phyloP scores from a whole-genome alignment of 768 basidiomycete genomes.

The Floccularia luteovirens region DNA sequence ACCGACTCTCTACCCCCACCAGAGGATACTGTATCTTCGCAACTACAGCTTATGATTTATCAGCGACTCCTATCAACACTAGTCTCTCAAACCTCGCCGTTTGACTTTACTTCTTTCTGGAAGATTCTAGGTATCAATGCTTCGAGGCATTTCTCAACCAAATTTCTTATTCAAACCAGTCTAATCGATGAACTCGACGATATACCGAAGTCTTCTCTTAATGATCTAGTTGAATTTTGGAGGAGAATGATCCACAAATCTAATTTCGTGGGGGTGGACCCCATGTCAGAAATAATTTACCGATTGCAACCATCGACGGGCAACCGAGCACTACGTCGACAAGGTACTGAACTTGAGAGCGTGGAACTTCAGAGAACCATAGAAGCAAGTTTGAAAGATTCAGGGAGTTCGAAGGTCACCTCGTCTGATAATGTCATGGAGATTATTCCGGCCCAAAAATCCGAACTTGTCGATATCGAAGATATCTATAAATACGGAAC shows the following conservation, averaged over 20 bases:
- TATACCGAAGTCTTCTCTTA: constrained; percentile 22
- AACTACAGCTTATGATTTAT: constrained; percentile 76
- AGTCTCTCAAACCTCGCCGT: constrained; percentile 30
- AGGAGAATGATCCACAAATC: constrained; percentile 16
- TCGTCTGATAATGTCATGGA: too few species aligned
- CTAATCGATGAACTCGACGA: constrained; percentile 15
- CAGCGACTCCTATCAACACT: constrained; percentile 53
- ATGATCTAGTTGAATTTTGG: constrained; percentile 28
- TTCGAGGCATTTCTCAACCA: constrained; percentile 33
- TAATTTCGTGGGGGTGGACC: constrained; percentile 25
- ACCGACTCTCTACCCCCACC: constrained; percentile 41
- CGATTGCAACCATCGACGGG: constrained; percentile 26
- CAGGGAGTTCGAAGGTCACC: background rate
- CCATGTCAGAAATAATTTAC: constrained; percentile 42
- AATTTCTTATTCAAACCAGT: constrained; percentile 37
- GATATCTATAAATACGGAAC: too few species aligned
- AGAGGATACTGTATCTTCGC: constrained; percentile 49
- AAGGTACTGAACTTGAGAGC: too few species aligned
- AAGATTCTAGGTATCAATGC: constrained; percentile 33
- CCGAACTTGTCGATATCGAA: too few species aligned
- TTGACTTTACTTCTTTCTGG: constrained; percentile 54
- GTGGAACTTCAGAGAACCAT: too few species aligned
- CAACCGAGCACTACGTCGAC: too few species aligned
- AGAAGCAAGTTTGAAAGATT: constrained; percentile 2
- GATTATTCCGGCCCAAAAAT: too few species aligned